Evolutionary conservation across 176 grass and related monocot species (phyloP), one percentile per base, ranked within the genome.

Genomic region (Paspalum notatum): DNA sequence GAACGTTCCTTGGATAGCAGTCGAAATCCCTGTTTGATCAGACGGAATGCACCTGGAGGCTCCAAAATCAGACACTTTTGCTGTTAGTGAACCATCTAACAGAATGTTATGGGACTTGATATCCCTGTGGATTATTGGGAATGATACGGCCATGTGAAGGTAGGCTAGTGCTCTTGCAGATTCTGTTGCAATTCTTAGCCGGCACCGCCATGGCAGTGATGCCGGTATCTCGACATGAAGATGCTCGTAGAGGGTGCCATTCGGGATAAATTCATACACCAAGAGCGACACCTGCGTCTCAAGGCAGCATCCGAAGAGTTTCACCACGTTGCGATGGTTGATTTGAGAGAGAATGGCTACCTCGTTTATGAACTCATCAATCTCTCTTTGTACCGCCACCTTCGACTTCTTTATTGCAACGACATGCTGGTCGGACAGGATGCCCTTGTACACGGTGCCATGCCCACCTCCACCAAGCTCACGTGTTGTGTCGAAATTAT

Each of bases 381-480:
- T 87, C 57, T 93, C 87, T 80, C 76, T 87, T 20, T 81, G 80
- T 4, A 93, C 46, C 12, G 38, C 40, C 1, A 51, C 69, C 22
- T 93, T 93, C 3, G 90, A 89, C 39, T 89, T 92, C 71, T 89
- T 93, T 4, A 93, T 93, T 1, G 90, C 84, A 7, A 93, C 87
- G 0, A 89, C 84, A 9, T 82, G 68, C 2, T 62, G 80, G 38
- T 92, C 74, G 0, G 41, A 58, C 22, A 89, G 55, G 45, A 92
- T 92, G 11, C 90, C 90, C 43, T 92, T 92, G 53, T 92, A 87
- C 2, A 89, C 87, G 0, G 70, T 77, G 6, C 87, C 90, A 0
- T 92, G 90, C 6, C 90, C 87, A 5, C 90, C 90, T 17, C 68
- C 44, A 7, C 79, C 86, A 2, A 92, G 62, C 16, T 20, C 9